Conservation (phyloP, 805 yeast genomes). For the Wickerhamomyces sydowiorum region DNA sequence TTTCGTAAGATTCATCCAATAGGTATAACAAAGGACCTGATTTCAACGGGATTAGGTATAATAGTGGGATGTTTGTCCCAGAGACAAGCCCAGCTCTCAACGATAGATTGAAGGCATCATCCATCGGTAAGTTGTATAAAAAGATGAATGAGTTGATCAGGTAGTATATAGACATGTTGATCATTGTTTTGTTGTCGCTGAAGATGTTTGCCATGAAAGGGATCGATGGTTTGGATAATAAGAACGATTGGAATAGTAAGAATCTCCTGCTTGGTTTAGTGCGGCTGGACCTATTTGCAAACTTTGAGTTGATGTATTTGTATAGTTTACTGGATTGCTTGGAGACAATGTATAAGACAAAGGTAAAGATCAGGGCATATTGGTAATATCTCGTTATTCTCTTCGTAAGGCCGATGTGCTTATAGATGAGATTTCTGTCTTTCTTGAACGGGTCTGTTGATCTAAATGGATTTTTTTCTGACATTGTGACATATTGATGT, state of each 20-base stretch:
- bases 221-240: neutral
- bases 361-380: conserved; percentile 3
- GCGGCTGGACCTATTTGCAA: too few relatives aligned
- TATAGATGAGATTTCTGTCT: conserved; percentile 13
- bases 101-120: conserved; percentile 20
- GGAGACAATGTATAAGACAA: conserved; percentile 3
- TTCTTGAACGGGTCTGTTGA: conserved; percentile 16
- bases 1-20: conserved; percentile 17
- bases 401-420: conserved; percentile 18
- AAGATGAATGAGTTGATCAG: conserved; percentile 10
- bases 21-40: conserved; percentile 18
- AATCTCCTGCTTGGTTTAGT: conserved; percentile 1
- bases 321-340: neutral
- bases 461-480: conserved; percentile 10
- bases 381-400: conserved; percentile 15
- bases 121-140: conserved; percentile 13
- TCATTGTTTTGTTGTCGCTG: conserved; percentile 9
- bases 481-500: neutral
- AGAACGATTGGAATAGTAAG: neutral
- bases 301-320: neutral
- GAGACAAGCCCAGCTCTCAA: conserved; percentile 20
- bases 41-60: conserved; percentile 22
- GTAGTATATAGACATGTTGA: conserved; percentile 8
- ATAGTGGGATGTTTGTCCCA: conserved; percentile 20
- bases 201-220: conserved; percentile 10